Conservation (phyloP, 1,284 basidiomycete genomes). For the Rhodotorula sp. region DNA sequence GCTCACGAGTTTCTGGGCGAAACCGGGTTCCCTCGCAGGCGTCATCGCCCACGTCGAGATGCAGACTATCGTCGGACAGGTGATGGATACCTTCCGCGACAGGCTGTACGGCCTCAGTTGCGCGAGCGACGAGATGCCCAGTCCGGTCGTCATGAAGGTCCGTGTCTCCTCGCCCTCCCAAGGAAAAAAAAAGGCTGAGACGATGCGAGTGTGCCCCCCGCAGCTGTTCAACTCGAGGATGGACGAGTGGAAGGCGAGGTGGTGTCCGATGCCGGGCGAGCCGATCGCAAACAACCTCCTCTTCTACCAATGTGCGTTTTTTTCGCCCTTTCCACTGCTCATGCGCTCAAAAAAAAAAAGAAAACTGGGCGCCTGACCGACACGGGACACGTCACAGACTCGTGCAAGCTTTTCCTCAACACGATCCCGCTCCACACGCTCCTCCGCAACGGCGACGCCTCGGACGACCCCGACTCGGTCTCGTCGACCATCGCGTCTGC, state of each 20-base stretch:
- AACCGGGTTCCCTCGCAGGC: constrained; percentile 1
- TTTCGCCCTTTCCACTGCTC: not conserved
- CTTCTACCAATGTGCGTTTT: constrained; percentile 29
- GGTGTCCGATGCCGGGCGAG: constrained; percentile 33
- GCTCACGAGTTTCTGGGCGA: no score
- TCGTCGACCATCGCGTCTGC: constrained; percentile 27
- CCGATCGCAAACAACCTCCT: constrained; percentile 36
- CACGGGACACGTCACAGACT: no score
- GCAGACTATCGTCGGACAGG: constrained; percentile 34
- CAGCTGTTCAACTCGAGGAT: constrained; percentile 37
- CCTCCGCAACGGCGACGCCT: constrained; percentile 27
- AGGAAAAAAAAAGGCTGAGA: no score
- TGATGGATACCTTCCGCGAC: constrained; percentile 38
- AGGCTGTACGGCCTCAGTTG: constrained; percentile 31
- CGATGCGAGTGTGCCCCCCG: not conserved
- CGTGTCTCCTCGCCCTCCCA: not conserved
- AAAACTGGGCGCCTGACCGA: not conserved
- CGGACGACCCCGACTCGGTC: constrained; percentile 29
- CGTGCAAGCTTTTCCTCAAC: constrained; percentile 35
- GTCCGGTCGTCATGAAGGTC: constrained; percentile 34
- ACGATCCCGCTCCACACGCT: constrained; percentile 36
- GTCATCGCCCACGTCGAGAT: constrained; percentile 36
- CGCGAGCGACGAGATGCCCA: constrained; percentile 37
- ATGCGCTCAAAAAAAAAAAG: no score
- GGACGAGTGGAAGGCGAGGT: constrained; percentile 36